A percentile compares a stretch with the other conserved stretches of the same genome.
These are phyloP conservation scores for Aspergillus bertholletiae DNA, from an alignment of 495 filamentous ascomycete genomes.

Conservation along the genomic window DNA sequence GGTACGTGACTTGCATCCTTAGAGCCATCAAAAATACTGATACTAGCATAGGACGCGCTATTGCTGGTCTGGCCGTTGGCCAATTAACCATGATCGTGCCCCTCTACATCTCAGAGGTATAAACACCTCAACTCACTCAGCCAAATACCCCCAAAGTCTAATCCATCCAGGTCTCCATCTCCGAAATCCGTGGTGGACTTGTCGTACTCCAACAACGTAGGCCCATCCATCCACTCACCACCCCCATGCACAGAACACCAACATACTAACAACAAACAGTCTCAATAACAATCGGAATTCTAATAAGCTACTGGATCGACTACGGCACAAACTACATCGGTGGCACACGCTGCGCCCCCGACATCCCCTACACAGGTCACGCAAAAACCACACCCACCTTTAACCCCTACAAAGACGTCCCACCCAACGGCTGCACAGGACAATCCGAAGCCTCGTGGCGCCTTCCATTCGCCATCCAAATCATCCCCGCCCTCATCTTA, in stretches of 20 bases:
- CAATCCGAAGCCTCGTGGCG: constrained; percentile 73
- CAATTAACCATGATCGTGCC: constrained; percentile 42
- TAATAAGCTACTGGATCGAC: constrained; percentile 82
- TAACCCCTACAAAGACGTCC: constrained; percentile 42
- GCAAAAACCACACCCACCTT: constrained; percentile 40
- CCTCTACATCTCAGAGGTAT: constrained; percentile 37
- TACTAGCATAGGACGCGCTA: constrained; percentile 55
- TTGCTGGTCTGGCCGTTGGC: constrained; percentile 53
- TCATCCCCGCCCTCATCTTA: constrained; percentile 56
- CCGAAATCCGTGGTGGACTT: constrained; percentile 64
- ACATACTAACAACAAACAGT: constrained; percentile 22
- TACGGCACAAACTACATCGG: constrained; percentile 49
- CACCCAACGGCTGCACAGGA: constrained; percentile 30
- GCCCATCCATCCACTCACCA: not conserved
- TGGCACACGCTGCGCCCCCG: constrained; percentile 36
- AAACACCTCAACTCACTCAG: constrained; percentile 19
- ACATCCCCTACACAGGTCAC: constrained; percentile 65
- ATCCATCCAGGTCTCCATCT: constrained; percentile 45
- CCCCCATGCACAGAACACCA: not conserved
- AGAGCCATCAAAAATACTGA: not conserved
- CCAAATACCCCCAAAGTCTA: constrained; percentile 21
- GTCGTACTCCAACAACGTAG: constrained; percentile 72
- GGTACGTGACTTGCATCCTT: constrained; percentile 36
- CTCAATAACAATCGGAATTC: constrained; percentile 80
- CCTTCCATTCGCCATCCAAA: constrained; percentile 60